These are phyloP conservation scores for Pelargonium fulgidum DNA, from an alignment of 441 rosid genomes.

Conservation along the genomic window DNA sequence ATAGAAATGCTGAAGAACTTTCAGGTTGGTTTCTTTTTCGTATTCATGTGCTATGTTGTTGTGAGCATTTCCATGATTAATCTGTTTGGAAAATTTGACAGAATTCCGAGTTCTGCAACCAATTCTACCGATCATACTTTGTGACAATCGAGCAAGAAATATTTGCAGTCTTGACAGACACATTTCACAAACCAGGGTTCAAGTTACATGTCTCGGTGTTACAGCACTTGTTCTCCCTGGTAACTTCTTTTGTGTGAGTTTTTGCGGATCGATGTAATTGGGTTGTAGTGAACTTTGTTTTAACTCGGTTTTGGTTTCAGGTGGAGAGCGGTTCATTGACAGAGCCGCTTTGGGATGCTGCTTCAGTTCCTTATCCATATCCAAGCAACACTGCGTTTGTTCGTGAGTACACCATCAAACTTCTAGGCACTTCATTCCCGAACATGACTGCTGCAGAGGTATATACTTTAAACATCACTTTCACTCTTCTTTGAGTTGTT, in stretches of 20 bases:
- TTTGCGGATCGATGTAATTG: background rate
- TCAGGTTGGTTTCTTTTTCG: conserved; percentile 47
- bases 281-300: background rate
- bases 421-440: conserved; percentile 90
- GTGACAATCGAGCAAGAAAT: conserved; percentile 91
- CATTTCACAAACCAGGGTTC: conserved; percentile 99
- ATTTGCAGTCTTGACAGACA: conserved; percentile 93
- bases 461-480: background rate
- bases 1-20: conserved; percentile 94
- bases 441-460: conserved; percentile 95
- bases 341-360: conserved; percentile 90
- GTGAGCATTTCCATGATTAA: conserved; percentile 3
- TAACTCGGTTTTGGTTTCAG: conserved; percentile 37
- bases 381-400: conserved; percentile 70
- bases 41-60: conserved; percentile 7
- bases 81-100: conserved; percentile 29
- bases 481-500: background rate
- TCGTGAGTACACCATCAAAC: conserved; percentile 89
- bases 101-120: conserved; percentile 79
- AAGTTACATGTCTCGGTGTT: conserved; percentile 90
- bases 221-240: conserved; percentile 86
- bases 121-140: conserved; percentile 71
- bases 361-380: conserved; percentile 63
- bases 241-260: conserved; percentile 18
- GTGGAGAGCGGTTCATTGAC: conserved; percentile 74